Base-by-base conservation (phyloP, 352 stramenopile species). In the Phytophthora megakarya region DNA sequence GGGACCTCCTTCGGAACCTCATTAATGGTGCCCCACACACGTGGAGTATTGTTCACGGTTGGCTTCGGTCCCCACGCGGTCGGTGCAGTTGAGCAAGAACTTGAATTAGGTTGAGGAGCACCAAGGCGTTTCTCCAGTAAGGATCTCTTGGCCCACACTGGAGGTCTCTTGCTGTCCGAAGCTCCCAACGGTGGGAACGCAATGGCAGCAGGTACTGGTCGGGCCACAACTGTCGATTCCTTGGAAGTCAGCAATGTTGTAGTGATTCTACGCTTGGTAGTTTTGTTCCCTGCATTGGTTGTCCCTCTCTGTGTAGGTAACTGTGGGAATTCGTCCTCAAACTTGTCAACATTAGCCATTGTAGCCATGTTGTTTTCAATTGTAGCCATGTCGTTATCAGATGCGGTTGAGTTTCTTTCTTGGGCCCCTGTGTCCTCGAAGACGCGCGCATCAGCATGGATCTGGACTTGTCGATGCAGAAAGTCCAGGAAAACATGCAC, bases 41-140 rank as follows among this genome's bases (percentile, higher is more conserved):
- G 45, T 26, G 21, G 21, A 15, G 28, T 13, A 3, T 65, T 60
- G 5, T 30, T 53, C 5, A 33, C 42, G 2, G 16, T 3, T 5
- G 12, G 28, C 5, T 51, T 63, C 13, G 39, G 13, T 10, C 28
- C 32, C 45, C 37, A 55, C 21, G 23, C 23, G 11, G 45, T 50
- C 16, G 22, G 21, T 23, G 22, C 18, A 28, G 23, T 26, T 37
- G 38, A 19, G 9, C n/a, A 43, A 30, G 43, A 56, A 39, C 8
- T 67, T 4, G 25, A 33, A 53, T 13, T 46, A 16, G 10, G 23
- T 15, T 28, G 4, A 11, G 35, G 16, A 23, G 47, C 38, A 12
- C 44, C 62, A 70, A 86, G 80, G 15, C 80, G 66, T 37, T 68
- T 67, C 63, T 89, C 80, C 5, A 89, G 35, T 15, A 86, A 61